These are phyloP conservation scores for Candida sp. DNA, from an alignment of 1,139 yeast genomes.

Conservation along the genomic window DNA sequence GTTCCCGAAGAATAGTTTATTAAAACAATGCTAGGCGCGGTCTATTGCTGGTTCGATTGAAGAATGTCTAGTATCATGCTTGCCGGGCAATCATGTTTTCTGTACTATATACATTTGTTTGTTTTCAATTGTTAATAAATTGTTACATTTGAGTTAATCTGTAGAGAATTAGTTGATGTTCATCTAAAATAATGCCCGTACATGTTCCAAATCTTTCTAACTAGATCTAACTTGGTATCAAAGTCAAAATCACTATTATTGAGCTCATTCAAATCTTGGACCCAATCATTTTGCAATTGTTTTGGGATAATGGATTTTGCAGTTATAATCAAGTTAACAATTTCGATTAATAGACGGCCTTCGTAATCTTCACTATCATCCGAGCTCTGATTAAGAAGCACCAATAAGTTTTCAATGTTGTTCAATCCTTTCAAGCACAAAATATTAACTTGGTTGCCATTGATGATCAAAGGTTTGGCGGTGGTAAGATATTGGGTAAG, in stretches of 20 bases:
- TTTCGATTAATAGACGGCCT: slow-evolving; percentile 57
- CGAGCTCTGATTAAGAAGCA: slow-evolving; percentile 41
- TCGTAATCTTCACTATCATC: slow-evolving; percentile 30
- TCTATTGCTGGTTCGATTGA: neutral
- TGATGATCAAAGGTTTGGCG: slow-evolving; percentile 36
- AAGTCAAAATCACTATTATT: slow-evolving; percentile 24
- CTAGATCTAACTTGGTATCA: slow-evolving; percentile 36
- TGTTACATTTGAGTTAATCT: too few relatives aligned
- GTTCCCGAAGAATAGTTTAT: slow-evolving; percentile 47
- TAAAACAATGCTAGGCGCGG: slow-evolving; percentile 10
- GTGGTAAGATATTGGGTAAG: slow-evolving; percentile 19
- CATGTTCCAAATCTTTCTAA: slow-evolving; percentile 54
- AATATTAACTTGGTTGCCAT: slow-evolving; percentile 37
- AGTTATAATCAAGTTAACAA: slow-evolving; percentile 47
- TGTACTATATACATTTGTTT: neutral
- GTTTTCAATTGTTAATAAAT: neutral
- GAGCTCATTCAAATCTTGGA: slow-evolving; percentile 54
- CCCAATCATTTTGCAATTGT: slow-evolving; percentile 46
- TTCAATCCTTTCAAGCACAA: slow-evolving; percentile 53
- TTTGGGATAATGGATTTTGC: slow-evolving; percentile 49
- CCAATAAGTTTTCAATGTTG: slow-evolving; percentile 53
- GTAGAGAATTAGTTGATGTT: too few relatives aligned
- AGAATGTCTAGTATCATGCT: too few relatives aligned
- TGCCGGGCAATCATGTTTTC: neutral
- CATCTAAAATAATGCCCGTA: slow-evolving; percentile 40